Base-by-base conservation (phyloP, 139 green algal genomes). In the Tetradesmus obliquus region DNA sequence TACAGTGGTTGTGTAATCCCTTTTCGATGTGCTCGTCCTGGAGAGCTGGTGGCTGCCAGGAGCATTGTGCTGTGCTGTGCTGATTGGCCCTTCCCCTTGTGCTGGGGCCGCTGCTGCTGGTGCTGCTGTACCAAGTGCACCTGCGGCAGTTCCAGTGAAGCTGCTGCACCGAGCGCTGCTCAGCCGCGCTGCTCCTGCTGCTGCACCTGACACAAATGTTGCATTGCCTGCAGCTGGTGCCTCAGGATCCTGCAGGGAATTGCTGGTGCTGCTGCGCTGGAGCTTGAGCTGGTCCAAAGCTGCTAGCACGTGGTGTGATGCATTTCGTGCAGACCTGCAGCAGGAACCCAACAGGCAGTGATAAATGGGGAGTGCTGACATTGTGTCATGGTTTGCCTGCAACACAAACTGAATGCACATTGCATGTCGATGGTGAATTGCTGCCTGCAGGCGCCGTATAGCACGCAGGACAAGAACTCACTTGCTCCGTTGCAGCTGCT, bases 261-360 rank as follows among this genome's bases (percentile, higher is more conserved):
- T 82, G 86, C 22, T 19, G 17, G 32, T 66, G 15, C 69, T 83
- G 86, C 51, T 84, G 74, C 54, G 72, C 87, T 72, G 57, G 69
- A 66, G 66, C 60, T 84, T 55, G 32, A 84, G 79, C 12, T 84
- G n/a, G 58, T 84, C 82, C 5, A 72, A 19, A 19, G 55, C 55
- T 55, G 82, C 82, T 20, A 86, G 51, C 13, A 87, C 19, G 3
- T 55, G 55, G 20, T 87, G 82, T 55, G 55, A 54, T n/a, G 82
- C 82, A 74, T 17, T 58, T 13, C 82, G 20, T 6, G 55, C 20
- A 53, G 82, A 87, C 82, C 82, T 87, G 82, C 55, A 54, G 17
- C 20, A 51, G 12, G 7, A 13, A 7, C 53, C 53, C 51, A 76
- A 19, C 66, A n/a, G 17, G 5, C 3, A 76, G n/a, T n/a, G n/a